These are phyloP conservation scores for Acer campestre DNA, from an alignment of 345 rosid genomes.

Conservation along the genomic window DNA sequence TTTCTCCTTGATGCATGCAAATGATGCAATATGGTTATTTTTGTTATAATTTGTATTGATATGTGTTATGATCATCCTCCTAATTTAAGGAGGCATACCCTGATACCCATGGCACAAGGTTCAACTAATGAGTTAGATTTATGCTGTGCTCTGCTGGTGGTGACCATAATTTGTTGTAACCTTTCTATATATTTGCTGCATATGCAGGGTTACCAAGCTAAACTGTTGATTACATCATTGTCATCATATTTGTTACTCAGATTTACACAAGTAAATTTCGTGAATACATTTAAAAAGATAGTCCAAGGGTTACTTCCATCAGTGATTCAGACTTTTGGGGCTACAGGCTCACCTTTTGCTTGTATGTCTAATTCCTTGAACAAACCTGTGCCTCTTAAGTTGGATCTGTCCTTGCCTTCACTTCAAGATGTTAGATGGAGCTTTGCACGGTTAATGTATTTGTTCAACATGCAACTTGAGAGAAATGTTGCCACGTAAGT, in stretches of 20 bases:
- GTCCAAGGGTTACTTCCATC: slow-evolving; percentile 40
- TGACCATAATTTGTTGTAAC: slow-evolving; percentile 3
- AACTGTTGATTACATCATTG: slow-evolving; percentile 43
- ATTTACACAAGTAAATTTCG: slow-evolving; percentile 30
- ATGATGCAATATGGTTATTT: neutral
- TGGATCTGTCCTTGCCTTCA: slow-evolving; percentile 78
- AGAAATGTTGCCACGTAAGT: slow-evolving; percentile 93
- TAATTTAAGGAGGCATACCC: slow-evolving; percentile 8
- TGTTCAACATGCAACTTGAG: slow-evolving; percentile 89
- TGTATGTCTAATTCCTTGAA: slow-evolving; percentile 78
- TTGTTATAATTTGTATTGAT: slow-evolving; percentile 1
- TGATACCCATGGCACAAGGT: neutral
- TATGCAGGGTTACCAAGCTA: slow-evolving; percentile 53
- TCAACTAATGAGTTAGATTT: neutral
- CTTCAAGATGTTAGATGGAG: slow-evolving; percentile 73
- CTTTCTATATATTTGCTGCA: slow-evolving; percentile 25
- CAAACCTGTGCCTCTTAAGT: slow-evolving; percentile 74
- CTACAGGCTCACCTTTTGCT: slow-evolving; percentile 56
- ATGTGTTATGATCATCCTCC: neutral
- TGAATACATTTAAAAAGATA: slow-evolving; percentile 34
- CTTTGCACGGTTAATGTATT: slow-evolving; percentile 66
- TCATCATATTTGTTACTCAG: slow-evolving; percentile 46
- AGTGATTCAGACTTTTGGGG: slow-evolving; percentile 38
- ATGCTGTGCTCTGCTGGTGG: slow-evolving; percentile 11
- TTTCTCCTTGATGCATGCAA: neutral